Conservation (phyloP, 768 basidiomycete genomes). For the Galerina sulciceps region DNA sequence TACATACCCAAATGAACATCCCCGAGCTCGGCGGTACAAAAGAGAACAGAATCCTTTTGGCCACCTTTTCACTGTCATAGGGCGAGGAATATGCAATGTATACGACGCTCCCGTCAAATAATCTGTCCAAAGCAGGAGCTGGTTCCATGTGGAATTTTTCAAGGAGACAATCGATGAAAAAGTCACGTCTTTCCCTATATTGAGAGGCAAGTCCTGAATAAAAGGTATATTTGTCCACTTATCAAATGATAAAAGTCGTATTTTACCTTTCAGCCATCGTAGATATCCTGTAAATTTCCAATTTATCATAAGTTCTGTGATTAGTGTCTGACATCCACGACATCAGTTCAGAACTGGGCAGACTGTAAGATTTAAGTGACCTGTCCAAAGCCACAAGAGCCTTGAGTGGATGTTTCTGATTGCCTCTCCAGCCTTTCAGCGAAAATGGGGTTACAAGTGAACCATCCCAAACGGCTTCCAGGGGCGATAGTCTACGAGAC, state of each 20-base stretch:
- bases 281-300: conserved; percentile 78
- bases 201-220: conserved; percentile 51
- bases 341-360: not conserved
- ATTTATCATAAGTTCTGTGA: conserved; percentile 60
- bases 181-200: conserved; percentile 63
- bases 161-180: conserved; percentile 64
- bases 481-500: conserved; percentile 69
- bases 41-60: conserved; percentile 46
- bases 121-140: conserved; percentile 28
- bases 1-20: conserved; percentile 78
- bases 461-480: conserved; percentile 79
- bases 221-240: not conserved
- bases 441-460: conserved; percentile 76
- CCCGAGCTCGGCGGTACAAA: conserved; percentile 81
- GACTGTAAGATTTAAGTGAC: conserved; percentile 28
- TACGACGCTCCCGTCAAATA: conserved; percentile 41
- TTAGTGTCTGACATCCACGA: conserved; percentile 38
- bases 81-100: conserved; percentile 48
- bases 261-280: conserved; percentile 73
- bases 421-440: conserved; percentile 75
- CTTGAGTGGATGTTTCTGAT: conserved; percentile 70
- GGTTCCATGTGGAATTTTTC: conserved; percentile 64
- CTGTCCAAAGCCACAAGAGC: conserved; percentile 75
- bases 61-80: conserved; percentile 16
- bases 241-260: not conserved